A percentile compares a stretch with the other conserved stretches of the same genome.
Conservation (phyloP, 495 filamentous ascomycete species). For the Letharia columbiana region DNA sequence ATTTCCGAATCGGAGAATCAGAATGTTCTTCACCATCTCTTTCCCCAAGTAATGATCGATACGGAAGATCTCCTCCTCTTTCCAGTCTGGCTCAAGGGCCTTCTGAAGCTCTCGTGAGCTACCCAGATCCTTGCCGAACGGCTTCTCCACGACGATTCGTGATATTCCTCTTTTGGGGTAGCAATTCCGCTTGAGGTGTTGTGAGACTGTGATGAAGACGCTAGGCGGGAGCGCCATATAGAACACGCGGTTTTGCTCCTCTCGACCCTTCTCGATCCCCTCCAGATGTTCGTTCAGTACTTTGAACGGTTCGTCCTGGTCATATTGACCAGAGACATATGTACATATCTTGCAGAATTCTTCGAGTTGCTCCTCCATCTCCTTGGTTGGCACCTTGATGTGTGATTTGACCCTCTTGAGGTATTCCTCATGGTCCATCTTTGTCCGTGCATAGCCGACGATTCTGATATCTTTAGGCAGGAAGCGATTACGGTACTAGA, state of each 20-base stretch:
- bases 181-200: constrained; percentile 94
- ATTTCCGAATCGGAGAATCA: constrained; percentile 97
- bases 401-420: constrained; percentile 89
- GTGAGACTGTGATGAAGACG: constrained; percentile 94
- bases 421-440: constrained; percentile 97
- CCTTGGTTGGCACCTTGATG: constrained; percentile 98
- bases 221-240: constrained; percentile 99
- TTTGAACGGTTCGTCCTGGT: constrained; percentile 90
- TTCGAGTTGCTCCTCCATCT: constrained; percentile 87
- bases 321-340: constrained; percentile 95
- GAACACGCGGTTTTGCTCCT: constrained; percentile 86
- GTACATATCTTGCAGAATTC: constrained; percentile 82
- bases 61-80: constrained; percentile 97
- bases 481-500: constrained; percentile 94
- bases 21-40: constrained; percentile 99
- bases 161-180: constrained; percentile 85
- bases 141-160: constrained; percentile 97
- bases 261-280: constrained; percentile 70
- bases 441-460: constrained; percentile 97
- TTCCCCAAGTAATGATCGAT: constrained; percentile 99
- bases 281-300: constrained; percentile 83
- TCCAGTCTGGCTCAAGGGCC: constrained; percentile 95
- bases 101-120: constrained; percentile 94
- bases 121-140: constrained; percentile 92
- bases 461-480: constrained; percentile 96